These are phyloP conservation scores for Petrea volubilis DNA, from an alignment of 257 asterid species.

Conservation along the genomic window DNA sequence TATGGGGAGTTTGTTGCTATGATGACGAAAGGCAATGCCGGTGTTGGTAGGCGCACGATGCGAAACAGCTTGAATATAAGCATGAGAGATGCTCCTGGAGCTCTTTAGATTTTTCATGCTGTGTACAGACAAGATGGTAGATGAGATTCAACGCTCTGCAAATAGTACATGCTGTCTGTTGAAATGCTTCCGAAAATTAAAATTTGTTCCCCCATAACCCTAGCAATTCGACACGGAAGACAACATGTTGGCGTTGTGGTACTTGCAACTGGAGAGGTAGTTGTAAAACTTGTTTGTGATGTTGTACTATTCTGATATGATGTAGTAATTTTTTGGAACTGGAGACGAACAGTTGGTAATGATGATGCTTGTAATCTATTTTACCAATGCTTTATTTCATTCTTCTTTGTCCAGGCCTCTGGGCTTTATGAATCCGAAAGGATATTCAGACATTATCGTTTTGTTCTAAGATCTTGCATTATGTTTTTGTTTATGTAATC, in stretches of 20 bases:
- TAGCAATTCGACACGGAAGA: conserved; percentile 5
- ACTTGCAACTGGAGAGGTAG: not conserved
- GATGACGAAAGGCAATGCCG: conserved; percentile 68
- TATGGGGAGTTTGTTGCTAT: conserved; percentile 66
- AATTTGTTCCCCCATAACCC: not conserved
- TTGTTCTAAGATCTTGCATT: not conserved
- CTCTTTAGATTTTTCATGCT: conserved; percentile 22
- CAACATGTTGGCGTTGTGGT: conserved; percentile 6
- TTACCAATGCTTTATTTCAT: conserved; percentile 14
- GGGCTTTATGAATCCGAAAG: not conserved
- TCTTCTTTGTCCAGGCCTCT: conserved; percentile 6
- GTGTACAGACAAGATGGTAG: conserved; percentile 19
- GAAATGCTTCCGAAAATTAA: conserved; percentile 2
- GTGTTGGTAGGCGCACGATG: conserved; percentile 66
- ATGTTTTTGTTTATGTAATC: no score
- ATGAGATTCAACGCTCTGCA: conserved; percentile 25
- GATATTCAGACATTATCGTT: not conserved
- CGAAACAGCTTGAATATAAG: conserved; percentile 62
- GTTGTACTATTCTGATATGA: conserved; percentile 19
- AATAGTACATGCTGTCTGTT: not conserved
- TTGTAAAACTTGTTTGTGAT: conserved; percentile 15
- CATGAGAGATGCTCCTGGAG: conserved; percentile 64
- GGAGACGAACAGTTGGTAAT: conserved; percentile 21
- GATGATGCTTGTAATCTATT: conserved; percentile 14
- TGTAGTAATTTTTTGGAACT: conserved; percentile 27